Conservation (phyloP, 2,329 filamentous ascomycete species). For the Fusarium pilosicola region DNA sequence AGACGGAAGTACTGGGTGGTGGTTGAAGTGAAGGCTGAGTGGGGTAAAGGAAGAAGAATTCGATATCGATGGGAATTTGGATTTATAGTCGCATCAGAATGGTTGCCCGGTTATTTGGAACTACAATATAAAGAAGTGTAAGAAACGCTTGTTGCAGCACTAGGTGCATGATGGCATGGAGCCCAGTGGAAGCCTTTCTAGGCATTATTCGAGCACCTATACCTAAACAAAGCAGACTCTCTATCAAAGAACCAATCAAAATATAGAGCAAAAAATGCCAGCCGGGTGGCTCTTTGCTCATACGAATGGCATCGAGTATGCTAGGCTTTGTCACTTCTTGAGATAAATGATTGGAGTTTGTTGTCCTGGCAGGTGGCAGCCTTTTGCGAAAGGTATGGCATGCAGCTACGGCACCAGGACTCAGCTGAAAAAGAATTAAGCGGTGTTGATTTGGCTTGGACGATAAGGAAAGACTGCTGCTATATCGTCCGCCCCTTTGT, state of each 20-base stretch:
- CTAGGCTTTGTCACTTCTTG: background rate
- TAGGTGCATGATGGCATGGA: background rate
- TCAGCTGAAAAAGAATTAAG: too few relatives aligned
- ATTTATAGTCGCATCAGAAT: background rate
- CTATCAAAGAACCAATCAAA: slow-evolving; percentile 13
- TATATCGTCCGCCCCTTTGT: fast-evolving
- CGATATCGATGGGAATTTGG: background rate
- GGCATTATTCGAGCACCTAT: background rate
- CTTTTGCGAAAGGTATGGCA: too few relatives aligned
- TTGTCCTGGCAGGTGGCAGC: background rate
- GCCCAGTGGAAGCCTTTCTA: background rate
- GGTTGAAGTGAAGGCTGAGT: background rate
- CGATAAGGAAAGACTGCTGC: fast-evolving
- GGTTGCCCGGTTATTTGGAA: background rate
- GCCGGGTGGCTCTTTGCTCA: background rate
- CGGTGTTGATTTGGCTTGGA: too few relatives aligned
- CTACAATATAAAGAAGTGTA: background rate
- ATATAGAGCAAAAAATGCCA: background rate
- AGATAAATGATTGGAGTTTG: background rate
- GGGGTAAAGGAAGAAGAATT: background rate
- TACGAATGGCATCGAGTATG: fast-evolving
- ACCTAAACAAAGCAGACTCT: slow-evolving; percentile 8
- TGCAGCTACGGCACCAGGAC: too few relatives aligned
- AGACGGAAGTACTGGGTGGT: background rate
- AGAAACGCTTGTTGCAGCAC: background rate